These are phyloP conservation scores for Tylopilus sp. DNA, from an alignment of 768 basidiomycete genomes.

Conservation along the genomic window DNA sequence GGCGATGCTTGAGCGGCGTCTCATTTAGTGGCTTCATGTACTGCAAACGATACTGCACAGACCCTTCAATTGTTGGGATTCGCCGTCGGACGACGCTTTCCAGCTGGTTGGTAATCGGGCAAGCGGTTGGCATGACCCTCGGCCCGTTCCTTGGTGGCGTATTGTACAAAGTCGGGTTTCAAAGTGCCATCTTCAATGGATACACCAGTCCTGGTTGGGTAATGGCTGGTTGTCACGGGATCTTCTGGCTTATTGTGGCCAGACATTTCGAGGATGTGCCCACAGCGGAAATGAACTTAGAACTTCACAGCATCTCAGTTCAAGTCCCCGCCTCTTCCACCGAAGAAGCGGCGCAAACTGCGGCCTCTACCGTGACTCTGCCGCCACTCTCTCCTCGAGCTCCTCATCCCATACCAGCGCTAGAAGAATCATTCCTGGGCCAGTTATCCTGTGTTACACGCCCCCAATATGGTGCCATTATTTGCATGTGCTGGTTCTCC, in stretches of 20 bases:
- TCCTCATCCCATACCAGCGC: background rate
- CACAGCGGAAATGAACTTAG: slow-evolving; percentile 5
- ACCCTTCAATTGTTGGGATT: slow-evolving; percentile 62
- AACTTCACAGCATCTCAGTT: slow-evolving; percentile 9
- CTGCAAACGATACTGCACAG: slow-evolving; percentile 63
- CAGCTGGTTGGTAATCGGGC: slow-evolving; percentile 60
- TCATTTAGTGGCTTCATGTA: slow-evolving; percentile 67
- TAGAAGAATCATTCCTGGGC: slow-evolving; percentile 3
- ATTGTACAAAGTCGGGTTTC: slow-evolving; percentile 58
- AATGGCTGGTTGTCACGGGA: slow-evolving; percentile 50
- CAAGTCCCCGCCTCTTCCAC: background rate
- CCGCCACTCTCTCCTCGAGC: background rate
- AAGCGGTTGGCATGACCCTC: slow-evolving; percentile 55
- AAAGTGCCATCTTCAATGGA: slow-evolving; percentile 58
- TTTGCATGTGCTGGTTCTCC: slow-evolving; percentile 68
- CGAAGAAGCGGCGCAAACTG: slow-evolving; percentile 3
- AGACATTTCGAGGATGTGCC: slow-evolving; percentile 41
- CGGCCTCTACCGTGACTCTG: background rate
- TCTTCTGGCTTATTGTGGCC: slow-evolving; percentile 45
- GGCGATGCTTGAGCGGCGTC: slow-evolving; percentile 61
- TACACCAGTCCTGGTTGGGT: slow-evolving; percentile 66
- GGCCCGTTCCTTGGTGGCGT: slow-evolving; percentile 65
- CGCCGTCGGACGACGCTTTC: slow-evolving; percentile 60
- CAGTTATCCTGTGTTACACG: slow-evolving; percentile 18
- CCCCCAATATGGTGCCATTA: slow-evolving; percentile 49